Conservation (phyloP, 371 early-diverging fungal genomes). For the Fennellomyces sp. region DNA sequence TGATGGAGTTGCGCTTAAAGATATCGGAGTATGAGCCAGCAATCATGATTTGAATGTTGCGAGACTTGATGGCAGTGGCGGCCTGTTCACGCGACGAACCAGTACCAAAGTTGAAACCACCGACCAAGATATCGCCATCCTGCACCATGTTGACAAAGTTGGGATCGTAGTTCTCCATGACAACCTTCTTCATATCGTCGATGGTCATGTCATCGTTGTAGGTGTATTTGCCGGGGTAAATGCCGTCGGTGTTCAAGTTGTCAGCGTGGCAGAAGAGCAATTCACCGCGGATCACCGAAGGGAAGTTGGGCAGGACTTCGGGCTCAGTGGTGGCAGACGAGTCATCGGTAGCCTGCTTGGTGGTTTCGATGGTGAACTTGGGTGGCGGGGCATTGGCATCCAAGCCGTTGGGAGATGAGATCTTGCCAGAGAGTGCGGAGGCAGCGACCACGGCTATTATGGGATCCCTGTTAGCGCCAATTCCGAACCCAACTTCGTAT, state of each 20-base stretch:
- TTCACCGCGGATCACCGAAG: conserved; percentile 73
- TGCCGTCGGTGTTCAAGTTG: conserved; percentile 96
- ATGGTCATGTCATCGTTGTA: conserved; percentile 91
- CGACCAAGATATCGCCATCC: conserved; percentile 82
- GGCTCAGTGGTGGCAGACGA: background rate
- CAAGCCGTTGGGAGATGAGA: conserved; percentile 61
- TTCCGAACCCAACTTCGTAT: too few species aligned
- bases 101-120: conserved; percentile 95
- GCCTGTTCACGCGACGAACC: conserved; percentile 98
- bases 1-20: conserved; percentile 96
- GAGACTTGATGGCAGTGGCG: conserved; percentile 90
- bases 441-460: conserved; percentile 89
- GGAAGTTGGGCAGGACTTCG: conserved; percentile 73
- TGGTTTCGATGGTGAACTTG: conserved; percentile 23
- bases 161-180: conserved; percentile 97
- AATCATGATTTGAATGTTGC: conserved; percentile 82
- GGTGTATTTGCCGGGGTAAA: conserved; percentile 95
- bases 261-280: conserved; percentile 86
- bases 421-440: conserved; percentile 82
- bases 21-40: conserved; percentile 94
- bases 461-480: too few species aligned
- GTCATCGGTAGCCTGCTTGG: conserved; percentile 17
- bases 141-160: conserved; percentile 72
- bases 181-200: conserved; percentile 88
- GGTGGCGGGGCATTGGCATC: conserved; percentile 13